Conservation (phyloP, 331 rosid genomes). For the Telfairia occidentalis region DNA sequence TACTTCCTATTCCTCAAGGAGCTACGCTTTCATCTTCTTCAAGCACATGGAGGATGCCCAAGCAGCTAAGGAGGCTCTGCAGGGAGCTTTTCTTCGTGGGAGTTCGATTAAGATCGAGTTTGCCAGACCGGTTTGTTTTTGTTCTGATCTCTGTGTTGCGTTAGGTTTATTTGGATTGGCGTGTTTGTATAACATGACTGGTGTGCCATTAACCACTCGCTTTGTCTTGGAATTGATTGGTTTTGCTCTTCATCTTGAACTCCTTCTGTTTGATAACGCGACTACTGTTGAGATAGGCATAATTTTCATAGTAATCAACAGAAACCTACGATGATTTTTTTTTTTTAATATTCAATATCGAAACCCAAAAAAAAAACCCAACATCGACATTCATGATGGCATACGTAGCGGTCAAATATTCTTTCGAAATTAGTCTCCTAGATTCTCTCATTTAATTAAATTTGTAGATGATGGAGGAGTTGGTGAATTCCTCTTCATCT, state of each 20-base stretch:
- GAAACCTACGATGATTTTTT: neutral
- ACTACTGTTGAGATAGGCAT: neutral
- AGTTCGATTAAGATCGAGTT: constrained; percentile 56
- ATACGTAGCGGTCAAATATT: neutral
- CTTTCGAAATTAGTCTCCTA: neutral
- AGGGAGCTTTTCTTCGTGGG: constrained; percentile 46
- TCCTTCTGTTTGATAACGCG: neutral
- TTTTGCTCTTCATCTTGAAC: neutral
- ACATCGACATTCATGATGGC: neutral
- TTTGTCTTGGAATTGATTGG: neutral
- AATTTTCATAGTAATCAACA: neutral
- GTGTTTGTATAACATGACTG: constrained; percentile 15
- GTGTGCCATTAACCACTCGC: constrained; percentile 1
- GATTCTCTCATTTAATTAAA: neutral
- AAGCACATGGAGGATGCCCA: constrained; percentile 64
- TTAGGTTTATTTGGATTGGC: constrained; percentile 27
- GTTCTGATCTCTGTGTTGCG: constrained; percentile 41
- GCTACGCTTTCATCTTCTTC: constrained; percentile 74
- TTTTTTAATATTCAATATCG: neutral
- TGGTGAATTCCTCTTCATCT: neutral
- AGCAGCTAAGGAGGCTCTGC: constrained; percentile 78
- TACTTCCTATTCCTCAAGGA: constrained; percentile 50
- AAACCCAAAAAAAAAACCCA: neutral
- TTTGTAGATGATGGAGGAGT: neutral
- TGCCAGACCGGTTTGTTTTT: constrained; percentile 89